Evolutionary conservation across 176 grass and related monocot species (phyloP), one percentile per base, ranked within the genome.

Genomic region (Tuctoria greenei): DNA sequence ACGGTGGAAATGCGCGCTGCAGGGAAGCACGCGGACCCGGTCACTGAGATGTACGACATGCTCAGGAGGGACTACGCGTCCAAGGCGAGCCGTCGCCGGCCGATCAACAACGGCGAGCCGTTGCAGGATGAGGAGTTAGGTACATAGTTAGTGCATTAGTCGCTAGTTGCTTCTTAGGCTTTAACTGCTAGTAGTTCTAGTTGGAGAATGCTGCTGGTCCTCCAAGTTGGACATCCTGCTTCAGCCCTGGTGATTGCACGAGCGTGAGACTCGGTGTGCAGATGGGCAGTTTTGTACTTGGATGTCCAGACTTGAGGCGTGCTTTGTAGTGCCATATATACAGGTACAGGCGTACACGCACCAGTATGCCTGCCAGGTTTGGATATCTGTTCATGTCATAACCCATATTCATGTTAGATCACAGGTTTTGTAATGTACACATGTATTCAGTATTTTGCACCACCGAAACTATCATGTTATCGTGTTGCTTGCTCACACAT

Each of bases 21-120:
- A 15, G 52, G 15, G 34, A 67, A n/a, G 76, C 55, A 45, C 52
- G 39, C 38, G 10, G 66, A 84, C 37, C 59, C 28, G 60, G 73
- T 26, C 4, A 21, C 39, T 7, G 85, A 85, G 75, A 17, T 93
- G 69, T 72, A 83, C 78, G 64, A 74, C 18, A 90, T 90, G 87
- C 78, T 93, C n/a, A 36, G 4, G 39, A 85, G 6, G 66, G 91
- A 93, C 74, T 93, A 93, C 85, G 4, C 51, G 14, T 21, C 2
- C 14, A 27, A 0, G 34, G 65, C 88, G 11, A 68, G 52, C 1
- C 65, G 85, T 57, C 85, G 85, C 37, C 63, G 61, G 47, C 88
- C 91, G 44, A 77, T 86, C 21, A 78, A 93, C 77, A 90, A 93
- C 69, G 87, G 75, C 65, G 21, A 52, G 61, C 78, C 84, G 18